phyloP scores from a whole-genome alignment of 2,329 filamentous ascomycete species.

The Rhynchosporium secalis region DNA sequence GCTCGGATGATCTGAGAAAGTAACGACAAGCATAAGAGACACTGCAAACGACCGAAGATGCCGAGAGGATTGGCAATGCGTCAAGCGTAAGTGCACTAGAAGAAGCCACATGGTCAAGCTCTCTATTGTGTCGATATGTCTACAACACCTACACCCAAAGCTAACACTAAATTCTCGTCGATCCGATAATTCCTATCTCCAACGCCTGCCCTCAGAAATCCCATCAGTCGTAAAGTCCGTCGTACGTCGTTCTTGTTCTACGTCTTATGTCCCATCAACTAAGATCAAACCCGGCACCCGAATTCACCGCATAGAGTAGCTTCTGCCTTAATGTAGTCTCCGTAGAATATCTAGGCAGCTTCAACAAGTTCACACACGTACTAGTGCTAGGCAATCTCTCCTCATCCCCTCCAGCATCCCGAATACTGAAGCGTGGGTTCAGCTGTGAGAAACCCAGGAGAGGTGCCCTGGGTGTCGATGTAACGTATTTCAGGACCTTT shows the following conservation, averaged over 20 bases:
- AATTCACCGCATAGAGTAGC: conserved; percentile 84
- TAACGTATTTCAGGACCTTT: conserved; percentile 93
- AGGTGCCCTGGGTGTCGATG: conserved; percentile 86
- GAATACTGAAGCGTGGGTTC: conserved; percentile 83
- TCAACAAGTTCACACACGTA: conserved; percentile 93
- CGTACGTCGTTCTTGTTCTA: neutral
- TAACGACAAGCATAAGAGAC: no score
- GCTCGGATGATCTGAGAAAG: no score
- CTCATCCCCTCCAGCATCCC: conserved; percentile 77
- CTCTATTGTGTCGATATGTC: neutral
- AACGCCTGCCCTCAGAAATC: neutral
- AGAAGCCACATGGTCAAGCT: neutral
- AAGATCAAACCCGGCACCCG: conserved; percentile 89
- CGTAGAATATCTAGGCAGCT: conserved; percentile 78
- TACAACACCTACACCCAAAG: neutral
- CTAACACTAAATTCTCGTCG: neutral
- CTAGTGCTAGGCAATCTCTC: conserved; percentile 85
- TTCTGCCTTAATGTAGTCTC: conserved; percentile 70
- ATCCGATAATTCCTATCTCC: neutral
- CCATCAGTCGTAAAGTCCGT: neutral
- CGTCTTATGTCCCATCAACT: conserved; percentile 25
- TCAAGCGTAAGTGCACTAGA: neutral
- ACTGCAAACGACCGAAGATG: no score
- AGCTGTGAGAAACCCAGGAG: conserved; percentile 85
- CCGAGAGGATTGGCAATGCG: no score